Evolutionary conservation across 2,329 filamentous ascomycete genomes (phyloP).

Genomic region (Amesomyces nigricolor): DNA sequence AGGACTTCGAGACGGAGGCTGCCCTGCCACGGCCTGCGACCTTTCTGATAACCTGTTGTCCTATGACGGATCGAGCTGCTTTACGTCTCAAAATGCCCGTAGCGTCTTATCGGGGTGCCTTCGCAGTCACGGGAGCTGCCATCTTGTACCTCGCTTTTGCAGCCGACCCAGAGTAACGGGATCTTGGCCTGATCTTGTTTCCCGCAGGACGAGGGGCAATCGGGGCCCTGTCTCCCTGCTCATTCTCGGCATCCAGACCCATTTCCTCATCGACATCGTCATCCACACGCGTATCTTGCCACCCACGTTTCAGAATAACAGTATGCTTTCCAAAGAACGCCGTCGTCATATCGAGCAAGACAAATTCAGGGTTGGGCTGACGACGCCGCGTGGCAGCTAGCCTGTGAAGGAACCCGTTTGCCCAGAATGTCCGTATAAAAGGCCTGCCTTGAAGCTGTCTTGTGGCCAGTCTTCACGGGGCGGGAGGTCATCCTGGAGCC

Average conservation of each 20-base stretch:
- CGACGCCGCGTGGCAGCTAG: constrained; percentile 6
- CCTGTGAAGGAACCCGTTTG: constrained; percentile 12
- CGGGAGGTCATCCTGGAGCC: constrained; percentile 9
- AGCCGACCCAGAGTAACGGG: constrained; percentile 6
- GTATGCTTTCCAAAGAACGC: constrained; percentile 15
- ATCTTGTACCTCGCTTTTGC: constrained; percentile 1
- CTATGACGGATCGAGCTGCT: constrained; percentile 14
- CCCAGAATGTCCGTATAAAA: constrained; percentile 15
- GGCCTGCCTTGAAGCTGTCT: constrained; percentile 15
- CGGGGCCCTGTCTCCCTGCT: constrained; percentile 6
- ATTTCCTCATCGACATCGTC: constrained; percentile 1
- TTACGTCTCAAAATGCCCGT: constrained; percentile 7
- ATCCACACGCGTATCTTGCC: constrained; percentile 2
- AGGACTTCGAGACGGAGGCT: constrained; percentile 2
- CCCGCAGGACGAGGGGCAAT: constrained; percentile 6
- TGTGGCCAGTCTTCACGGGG: constrained; percentile 11
- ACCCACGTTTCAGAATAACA: constrained; percentile 5
- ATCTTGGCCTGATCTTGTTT: constrained; percentile 13
- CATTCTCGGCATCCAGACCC: background rate
- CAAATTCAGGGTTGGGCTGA: constrained; percentile 13
- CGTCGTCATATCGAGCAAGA: constrained; percentile 14
- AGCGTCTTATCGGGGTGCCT: constrained; percentile 9
- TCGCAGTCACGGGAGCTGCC: constrained; percentile 5
- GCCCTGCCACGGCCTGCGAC: constrained; percentile 5
- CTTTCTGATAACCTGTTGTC: constrained; percentile 8